phyloP scores from a whole-genome alignment of 352 stramenopile genomes.

The Globisporangium spiculum region DNA sequence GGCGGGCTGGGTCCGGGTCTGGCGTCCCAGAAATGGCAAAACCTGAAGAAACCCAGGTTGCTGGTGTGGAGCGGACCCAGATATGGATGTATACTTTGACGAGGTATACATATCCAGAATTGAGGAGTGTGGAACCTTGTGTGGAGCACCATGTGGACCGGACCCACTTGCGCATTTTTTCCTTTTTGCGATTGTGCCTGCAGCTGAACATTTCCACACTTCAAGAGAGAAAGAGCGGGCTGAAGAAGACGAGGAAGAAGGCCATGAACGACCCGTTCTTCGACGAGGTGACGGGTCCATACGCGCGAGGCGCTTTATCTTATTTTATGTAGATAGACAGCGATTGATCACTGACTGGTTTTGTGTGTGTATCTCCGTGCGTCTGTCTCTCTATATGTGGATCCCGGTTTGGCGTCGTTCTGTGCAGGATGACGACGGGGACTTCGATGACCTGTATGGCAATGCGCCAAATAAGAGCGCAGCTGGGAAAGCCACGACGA shows the following conservation, averaged over 20 bases:
- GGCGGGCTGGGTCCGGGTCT: not conserved
- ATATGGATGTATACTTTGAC: not conserved
- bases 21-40: not conserved
- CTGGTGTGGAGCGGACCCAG: not conserved
- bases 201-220: constrained; percentile 5
- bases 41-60: not conserved
- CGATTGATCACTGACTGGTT: not conserved
- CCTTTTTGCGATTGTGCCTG: not conserved
- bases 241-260: not conserved
- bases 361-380: not conserved
- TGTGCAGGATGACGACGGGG: constrained; percentile 52
- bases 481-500: not conserved
- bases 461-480: constrained; percentile 42
- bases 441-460: constrained; percentile 77
- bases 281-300: constrained; percentile 26
- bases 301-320: not conserved
- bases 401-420: not conserved
- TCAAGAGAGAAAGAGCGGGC: constrained; percentile 13
- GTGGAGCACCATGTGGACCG: not conserved
- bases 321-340: not conserved
- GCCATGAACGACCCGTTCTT: constrained; percentile 51
- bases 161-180: not conserved
- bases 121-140: not conserved
- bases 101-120: not conserved
- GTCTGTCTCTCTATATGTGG: not conserved